Percentiles rank a stretch among this genome's conserved stretches.
Evolutionary conservation across 768 basidiomycete species (phyloP).

Genomic region (Trametes maxima): DNA sequence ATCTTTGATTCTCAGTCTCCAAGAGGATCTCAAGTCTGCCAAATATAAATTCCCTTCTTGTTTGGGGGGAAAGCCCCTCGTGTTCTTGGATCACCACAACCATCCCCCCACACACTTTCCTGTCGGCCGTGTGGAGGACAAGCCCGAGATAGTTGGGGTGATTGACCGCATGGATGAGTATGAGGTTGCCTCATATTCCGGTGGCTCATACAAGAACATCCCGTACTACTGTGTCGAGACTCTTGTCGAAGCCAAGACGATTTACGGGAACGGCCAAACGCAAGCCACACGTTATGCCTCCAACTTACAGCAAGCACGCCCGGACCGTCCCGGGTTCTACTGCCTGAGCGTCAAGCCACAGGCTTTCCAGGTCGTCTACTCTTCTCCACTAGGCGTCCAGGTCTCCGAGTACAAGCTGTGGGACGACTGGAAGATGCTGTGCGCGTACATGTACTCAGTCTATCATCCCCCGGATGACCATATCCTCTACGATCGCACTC

Average conservation of each 20-base stretch:
- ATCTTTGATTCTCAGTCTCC: neutral
- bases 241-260: neutral
- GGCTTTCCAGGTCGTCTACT: conserved; percentile 7
- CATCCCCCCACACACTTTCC: neutral
- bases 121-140: neutral
- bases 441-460: conserved; percentile 2
- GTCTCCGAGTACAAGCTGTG: neutral
- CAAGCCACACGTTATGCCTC: neutral
- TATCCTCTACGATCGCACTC: conserved; percentile 6
- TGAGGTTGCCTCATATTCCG: neutral
- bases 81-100: neutral
- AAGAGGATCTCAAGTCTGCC: neutral
- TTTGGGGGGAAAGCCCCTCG: neutral
- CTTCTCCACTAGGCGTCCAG: neutral
- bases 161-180: neutral
- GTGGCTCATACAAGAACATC: neutral
- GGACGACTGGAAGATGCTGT: neutral
- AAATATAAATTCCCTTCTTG: neutral
- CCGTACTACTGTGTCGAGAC: neutral
- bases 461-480: conserved; percentile 7
- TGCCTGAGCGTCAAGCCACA: neutral
- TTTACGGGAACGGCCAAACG: neutral
- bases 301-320: conserved; percentile 1
- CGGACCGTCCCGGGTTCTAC: conserved; percentile 4
- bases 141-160: neutral